Evolutionary conservation across 495 filamentous ascomycete genomes (phyloP), one percentile per base, ranked within the genome.

Genomic region (Annulohypoxylon bovei): DNA sequence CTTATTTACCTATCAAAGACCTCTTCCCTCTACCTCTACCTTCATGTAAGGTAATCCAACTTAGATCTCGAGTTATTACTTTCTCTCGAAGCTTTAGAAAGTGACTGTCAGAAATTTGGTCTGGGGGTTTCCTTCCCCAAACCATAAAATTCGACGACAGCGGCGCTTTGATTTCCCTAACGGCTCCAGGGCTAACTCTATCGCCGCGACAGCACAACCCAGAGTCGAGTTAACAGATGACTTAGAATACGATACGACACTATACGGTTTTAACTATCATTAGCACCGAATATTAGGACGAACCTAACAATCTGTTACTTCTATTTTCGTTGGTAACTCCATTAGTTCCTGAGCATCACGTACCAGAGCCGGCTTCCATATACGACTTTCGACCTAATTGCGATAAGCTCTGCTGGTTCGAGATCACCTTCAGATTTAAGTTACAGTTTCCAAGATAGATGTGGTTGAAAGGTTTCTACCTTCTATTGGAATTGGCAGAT

Each of bases 1-100:
- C 62, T 30, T 58, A 57, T 39, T 62, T 68, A 68, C 63, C 42
- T 71, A 69, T 62, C 64, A 71, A 65, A 46, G 47, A 58, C 47
- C 47, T 37, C 59, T 46, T 56, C 37, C 6, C 28, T 40, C 20
- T 9, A 9, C 6, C 11, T 20, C 37, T 16, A 54, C 25, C 50
- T 33, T 52, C n/a, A n/a, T n/a, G n/a, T n/a, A 14, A 49, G 44
- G 47, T 32, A 53, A 22, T 28, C 28, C 28, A 53, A 50, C 46
- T n/a, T 27, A 28, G 9, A 27, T 14, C 46, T 50, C 14, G 20
- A 6, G 4, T 28, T 22, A 14, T 49, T 49, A 12, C 44, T 27
- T 27, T 23, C 28, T 25, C 16, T 20, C 23, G 14, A 37, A 35
- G 32, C 14, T 28, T 12, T 20, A 22, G 53, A 22, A 11, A 53